Base-by-base conservation (phyloP, 1,139 yeast genomes). In the Suhomyces atakaporum region DNA sequence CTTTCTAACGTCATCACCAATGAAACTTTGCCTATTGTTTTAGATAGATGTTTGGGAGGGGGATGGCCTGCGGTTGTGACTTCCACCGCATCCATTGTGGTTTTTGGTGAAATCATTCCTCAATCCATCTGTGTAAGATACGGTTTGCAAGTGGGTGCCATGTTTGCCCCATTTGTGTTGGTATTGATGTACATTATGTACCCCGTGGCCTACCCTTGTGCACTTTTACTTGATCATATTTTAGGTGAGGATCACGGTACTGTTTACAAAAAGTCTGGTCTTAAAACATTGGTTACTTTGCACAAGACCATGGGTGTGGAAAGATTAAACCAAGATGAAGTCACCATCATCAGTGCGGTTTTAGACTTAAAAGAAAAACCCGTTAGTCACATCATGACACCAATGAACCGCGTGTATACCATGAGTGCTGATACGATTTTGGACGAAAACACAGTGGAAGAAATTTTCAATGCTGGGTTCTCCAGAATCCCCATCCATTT, bases 201-300 rank as follows among this genome's bases (percentile, higher is more conserved):
- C 58, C 97, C 97, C 0, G 72, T 92, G 30, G 96, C 97, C 1
- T 88, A 87, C 55, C 98, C 98, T 1, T 81, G 84, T 44, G 94
- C 97, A 1, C 53, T 79, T 47, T 68, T 92, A 31, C 72, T 92
- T 49, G 98, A 92, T 61, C 75, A 77, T 51, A 74, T 84, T 32
- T 71, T 92, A 32, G 98, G 98, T 35, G 96, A 92, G 62, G 96
- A 89, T 61, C 97, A 92, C 60, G 97, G 98, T 19, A 89, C 96
- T 2, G 81, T 90, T 30, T 92, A 92, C 64, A 88, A 88, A 58
- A 87, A 88, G 58, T 85, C 92, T 3, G 97, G 97, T 1, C 76
- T 92, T 52, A 92, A 92, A 63, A 86, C 97, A 3, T 73, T 92
- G 54, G 98, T 92, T 33, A 88, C 96, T 3, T 70, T 92, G 49